phyloP scores from a whole-genome alignment of 306 rosid genomes.

The Glycine soja region DNA sequence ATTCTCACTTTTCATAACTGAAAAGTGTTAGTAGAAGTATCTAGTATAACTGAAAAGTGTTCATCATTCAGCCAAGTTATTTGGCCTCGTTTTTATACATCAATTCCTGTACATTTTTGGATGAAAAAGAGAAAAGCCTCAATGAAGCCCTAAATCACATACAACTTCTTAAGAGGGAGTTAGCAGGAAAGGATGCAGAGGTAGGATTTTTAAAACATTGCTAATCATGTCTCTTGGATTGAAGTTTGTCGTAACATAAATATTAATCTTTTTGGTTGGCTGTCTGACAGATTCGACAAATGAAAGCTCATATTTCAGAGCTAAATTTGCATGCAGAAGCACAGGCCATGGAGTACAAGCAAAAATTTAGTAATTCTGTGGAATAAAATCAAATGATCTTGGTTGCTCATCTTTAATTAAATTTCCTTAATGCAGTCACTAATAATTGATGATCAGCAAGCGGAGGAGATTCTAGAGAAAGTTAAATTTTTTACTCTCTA shows the following conservation, averaged over 20 bases:
- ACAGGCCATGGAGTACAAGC: slow-evolving; percentile 91
- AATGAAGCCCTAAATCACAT: too few relatives aligned
- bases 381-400: slow-evolving; percentile 27
- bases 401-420: slow-evolving; percentile 45
- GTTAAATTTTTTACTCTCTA: slow-evolving; percentile 66
- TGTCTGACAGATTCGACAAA: slow-evolving; percentile 67
- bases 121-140: too few relatives aligned
- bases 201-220: too few relatives aligned
- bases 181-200: too few relatives aligned
- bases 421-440: slow-evolving; percentile 67
- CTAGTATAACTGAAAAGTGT: too few relatives aligned
- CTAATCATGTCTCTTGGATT: slow-evolving; percentile 19
- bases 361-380: slow-evolving; percentile 60
- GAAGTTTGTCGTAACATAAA: slow-evolving; percentile 30
- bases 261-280: slow-evolving; percentile 22
- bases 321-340: slow-evolving; percentile 95
- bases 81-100: too few relatives aligned
- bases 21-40: too few relatives aligned
- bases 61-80: too few relatives aligned
- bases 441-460: slow-evolving; percentile 75
- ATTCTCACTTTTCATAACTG: too few relatives aligned
- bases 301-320: slow-evolving; percentile 81
- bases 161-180: too few relatives aligned
- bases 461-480: slow-evolving; percentile 77
- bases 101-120: too few relatives aligned